Evolutionary conservation across 116 monocot genomes (phyloP).

Genomic region (Dioscorea cayenensis): DNA sequence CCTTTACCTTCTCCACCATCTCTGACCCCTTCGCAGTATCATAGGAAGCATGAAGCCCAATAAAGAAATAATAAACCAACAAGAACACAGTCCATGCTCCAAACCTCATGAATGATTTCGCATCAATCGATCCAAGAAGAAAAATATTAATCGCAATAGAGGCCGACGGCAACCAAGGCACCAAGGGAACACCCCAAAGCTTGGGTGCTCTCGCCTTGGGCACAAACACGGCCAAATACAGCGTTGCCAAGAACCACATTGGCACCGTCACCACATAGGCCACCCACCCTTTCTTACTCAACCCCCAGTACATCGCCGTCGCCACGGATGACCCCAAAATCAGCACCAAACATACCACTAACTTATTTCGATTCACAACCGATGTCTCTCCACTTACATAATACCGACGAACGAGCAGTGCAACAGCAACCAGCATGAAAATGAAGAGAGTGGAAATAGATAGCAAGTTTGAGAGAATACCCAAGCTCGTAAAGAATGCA

Average conservation of each 20-base stretch:
- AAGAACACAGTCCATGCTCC: slow-evolving; percentile 55
- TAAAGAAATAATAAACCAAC: slow-evolving; percentile 64
- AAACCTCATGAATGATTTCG: slow-evolving; percentile 62
- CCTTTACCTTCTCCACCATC: neutral
- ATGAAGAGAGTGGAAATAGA: slow-evolving; percentile 97
- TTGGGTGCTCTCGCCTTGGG: slow-evolving; percentile 63
- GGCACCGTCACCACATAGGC: slow-evolving; percentile 40
- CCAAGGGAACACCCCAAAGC: slow-evolving; percentile 83
- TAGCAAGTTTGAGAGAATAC: slow-evolving; percentile 70
- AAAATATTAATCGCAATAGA: slow-evolving; percentile 76
- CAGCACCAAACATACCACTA: slow-evolving; percentile 27
- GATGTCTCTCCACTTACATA: slow-evolving; percentile 67
- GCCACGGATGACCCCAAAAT: slow-evolving; percentile 51
- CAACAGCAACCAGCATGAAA: slow-evolving; percentile 88
- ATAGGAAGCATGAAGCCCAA: slow-evolving; percentile 88
- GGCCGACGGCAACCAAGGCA: slow-evolving; percentile 86
- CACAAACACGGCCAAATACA: slow-evolving; percentile 30
- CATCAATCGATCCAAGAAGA: slow-evolving; percentile 77
- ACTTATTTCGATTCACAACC: slow-evolving; percentile 31
- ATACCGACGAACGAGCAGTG: slow-evolving; percentile 76
- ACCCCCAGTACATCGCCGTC: slow-evolving; percentile 57
- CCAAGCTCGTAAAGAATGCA: slow-evolving; percentile 77
- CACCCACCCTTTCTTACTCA: slow-evolving; percentile 30
- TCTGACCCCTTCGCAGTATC: slow-evolving; percentile 53
- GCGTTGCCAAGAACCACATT: slow-evolving; percentile 55